Evolutionary conservation across 768 basidiomycete genomes (phyloP).

Genomic region (Tremella fuciformis): DNA sequence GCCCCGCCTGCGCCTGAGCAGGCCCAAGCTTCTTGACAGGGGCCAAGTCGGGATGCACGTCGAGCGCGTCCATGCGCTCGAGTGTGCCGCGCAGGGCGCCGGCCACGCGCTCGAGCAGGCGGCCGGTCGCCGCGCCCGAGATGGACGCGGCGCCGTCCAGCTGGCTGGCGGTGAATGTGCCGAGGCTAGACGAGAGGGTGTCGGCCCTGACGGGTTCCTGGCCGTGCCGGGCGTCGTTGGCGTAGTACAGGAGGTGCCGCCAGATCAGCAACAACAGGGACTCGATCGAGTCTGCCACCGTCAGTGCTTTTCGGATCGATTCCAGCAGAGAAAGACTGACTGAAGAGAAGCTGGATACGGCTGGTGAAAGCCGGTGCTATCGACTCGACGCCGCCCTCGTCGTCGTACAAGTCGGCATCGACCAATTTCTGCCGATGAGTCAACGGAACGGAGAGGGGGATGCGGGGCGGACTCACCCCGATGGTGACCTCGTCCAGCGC

Average conservation of each 20-base stretch:
- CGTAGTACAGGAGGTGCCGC: conserved; percentile 46
- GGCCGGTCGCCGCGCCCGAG: conserved; percentile 4
- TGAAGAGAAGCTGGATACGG: conserved; percentile 29
- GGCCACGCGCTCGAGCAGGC: conserved; percentile 20
- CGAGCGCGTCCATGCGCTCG: conserved; percentile 35
- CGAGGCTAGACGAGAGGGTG: conserved; percentile 31
- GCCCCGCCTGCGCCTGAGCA: too few relatives aligned
- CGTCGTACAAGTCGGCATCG: background rate
- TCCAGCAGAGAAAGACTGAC: conserved; percentile 20
- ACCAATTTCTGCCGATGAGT: conserved; percentile 11
- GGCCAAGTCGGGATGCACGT: conserved; percentile 11
- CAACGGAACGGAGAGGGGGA: conserved; percentile 8
- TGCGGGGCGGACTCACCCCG: background rate
- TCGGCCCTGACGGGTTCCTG: conserved; percentile 34
- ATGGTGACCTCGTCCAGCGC: conserved; percentile 22
- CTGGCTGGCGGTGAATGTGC: conserved; percentile 20
- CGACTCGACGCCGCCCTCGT: background rate
- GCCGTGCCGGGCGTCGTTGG: conserved; percentile 30
- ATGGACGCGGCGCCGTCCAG: background rate
- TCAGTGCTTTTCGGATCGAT: background rate
- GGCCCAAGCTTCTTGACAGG: background rate
- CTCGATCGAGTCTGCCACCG: conserved; percentile 37
- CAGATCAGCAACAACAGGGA: conserved; percentile 39
- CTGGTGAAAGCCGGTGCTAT: conserved; percentile 16
- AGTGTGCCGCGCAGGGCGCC: conserved; percentile 28